A percentile compares a stretch with the other conserved stretches of the same genome.
phyloP scores from a whole-genome alignment of 2,329 filamentous ascomycete species.

The Pseudogymnoascus verrucosus region DNA sequence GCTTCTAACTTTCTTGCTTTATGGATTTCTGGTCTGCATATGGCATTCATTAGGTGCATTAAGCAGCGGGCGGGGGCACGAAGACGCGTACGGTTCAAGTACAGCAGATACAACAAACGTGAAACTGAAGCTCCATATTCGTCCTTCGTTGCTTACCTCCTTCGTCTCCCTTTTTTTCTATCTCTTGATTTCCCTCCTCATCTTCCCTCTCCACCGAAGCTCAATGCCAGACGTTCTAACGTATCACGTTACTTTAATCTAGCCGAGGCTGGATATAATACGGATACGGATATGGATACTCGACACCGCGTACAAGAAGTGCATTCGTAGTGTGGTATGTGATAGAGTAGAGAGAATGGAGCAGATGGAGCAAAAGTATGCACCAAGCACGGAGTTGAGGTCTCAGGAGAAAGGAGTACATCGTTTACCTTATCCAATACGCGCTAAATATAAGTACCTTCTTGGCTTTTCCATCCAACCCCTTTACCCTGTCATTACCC shows the following conservation, averaged over 20 bases:
- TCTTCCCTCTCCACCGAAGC: not conserved
- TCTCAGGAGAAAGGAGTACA: not conserved
- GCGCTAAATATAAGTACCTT: not conserved
- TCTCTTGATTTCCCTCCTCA: not conserved
- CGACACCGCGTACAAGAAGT: not conserved
- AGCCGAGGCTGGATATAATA: not conserved
- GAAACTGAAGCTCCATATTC: not conserved
- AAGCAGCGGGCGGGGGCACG: no score
- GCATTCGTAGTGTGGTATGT: not conserved
- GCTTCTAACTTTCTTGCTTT: not conserved
- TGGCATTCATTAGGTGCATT: not conserved
- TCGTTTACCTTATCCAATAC: not conserved
- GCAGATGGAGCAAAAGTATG: not conserved
- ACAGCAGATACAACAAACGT: not conserved
- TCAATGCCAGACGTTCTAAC: not conserved
- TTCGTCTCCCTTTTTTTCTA: not conserved
- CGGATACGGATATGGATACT: not conserved
- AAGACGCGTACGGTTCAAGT: not conserved
- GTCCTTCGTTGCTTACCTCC: not conserved
- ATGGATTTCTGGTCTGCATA: not conserved
- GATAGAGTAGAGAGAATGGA: not conserved
- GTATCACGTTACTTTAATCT: not conserved
- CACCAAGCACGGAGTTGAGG: not conserved
- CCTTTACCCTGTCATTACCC: not conserved
- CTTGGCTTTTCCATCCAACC: not conserved